Conservation (phyloP, 2,329 filamentous ascomycete species). For the Sodiomyces alkalinus region DNA sequence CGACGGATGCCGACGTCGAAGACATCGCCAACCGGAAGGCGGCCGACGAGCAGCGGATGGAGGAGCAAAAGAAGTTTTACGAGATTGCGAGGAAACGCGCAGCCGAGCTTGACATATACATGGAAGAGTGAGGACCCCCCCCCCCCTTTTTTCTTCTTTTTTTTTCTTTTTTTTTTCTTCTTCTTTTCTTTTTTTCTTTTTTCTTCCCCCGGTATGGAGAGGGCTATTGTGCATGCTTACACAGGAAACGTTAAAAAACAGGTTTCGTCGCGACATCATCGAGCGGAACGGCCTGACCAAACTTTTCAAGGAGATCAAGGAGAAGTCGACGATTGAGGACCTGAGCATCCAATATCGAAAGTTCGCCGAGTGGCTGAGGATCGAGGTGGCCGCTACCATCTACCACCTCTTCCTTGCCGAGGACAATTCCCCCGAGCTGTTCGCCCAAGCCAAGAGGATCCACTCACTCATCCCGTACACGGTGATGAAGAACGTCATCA, state of each 20-base stretch:
- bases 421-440: slow-evolving; percentile 93
- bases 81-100: slow-evolving; percentile 86
- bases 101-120: slow-evolving; percentile 88
- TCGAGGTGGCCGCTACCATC: slow-evolving; percentile 89
- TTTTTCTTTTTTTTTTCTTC: not conserved
- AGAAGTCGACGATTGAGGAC: slow-evolving; percentile 75
- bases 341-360: slow-evolving; percentile 93
- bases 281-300: slow-evolving; percentile 72
- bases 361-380: slow-evolving; percentile 94
- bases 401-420: slow-evolving; percentile 97
- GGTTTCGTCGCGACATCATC: slow-evolving; percentile 52
- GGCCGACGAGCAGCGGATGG: slow-evolving; percentile 75
- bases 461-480: slow-evolving; percentile 91
- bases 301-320: slow-evolving; percentile 82
- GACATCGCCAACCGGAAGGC: slow-evolving; percentile 69
- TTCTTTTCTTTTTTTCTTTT: too few species aligned
- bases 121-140: slow-evolving; percentile 89
- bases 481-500: slow-evolving; percentile 89
- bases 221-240: not conserved
- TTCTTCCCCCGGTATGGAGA: not conserved
- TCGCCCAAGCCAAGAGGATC: slow-evolving; percentile 84
- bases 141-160: slow-evolving; percentile 7
- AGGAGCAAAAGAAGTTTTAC: slow-evolving; percentile 89
- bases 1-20: slow-evolving; percentile 67
- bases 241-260: slow-evolving; percentile 11